Evolutionary conservation across 2,329 filamentous ascomycete genomes (phyloP), one percentile per base, ranked within the genome.

Genomic region (Talaromyces rugulosus): DNA sequence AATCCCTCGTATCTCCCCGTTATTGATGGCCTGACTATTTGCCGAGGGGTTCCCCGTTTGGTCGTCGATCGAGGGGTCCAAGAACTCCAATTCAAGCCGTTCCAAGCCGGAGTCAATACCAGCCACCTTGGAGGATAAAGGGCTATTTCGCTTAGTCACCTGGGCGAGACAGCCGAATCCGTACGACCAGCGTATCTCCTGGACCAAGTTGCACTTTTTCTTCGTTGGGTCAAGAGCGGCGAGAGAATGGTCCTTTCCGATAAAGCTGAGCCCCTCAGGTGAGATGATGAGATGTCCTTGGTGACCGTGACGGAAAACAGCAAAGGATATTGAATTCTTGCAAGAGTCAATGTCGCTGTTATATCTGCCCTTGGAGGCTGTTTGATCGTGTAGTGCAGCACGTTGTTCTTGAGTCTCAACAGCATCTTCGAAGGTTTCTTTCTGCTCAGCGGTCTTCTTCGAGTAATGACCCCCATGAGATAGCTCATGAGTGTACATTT

Each of bases 181-280:
- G n/a, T 61, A 63, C 14, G 63, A 56, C 63, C 63, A 64, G 31
- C 53, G 47, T 34, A 42, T 42, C 30, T 64, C 51, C 27, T 56
- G 62, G 11, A 56, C 42, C 5, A 57, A 51, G 9, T 36, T n/a
- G n/a, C 51, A 31, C 27, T 18, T 61, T 50, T 61, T 56, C 3
- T 28, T 56, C 18, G 28, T 56, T 3, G 50, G 23, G 18, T 54
- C 14, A 3, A 59, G 42, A 59, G 47, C 33, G 16, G 34, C 53
- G 6, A 64, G 16, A 47, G 57, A 52, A n/a, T 59, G 34, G 8
- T 47, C 58, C 7, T 60, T 62, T 33, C 55, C 56, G 27, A 64
- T 53, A 51, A 64, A 64, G 23, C 51, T 50, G 12, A 64, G 40
- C 14, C 61, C 63, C 23, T 58, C 42, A n/a, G 58, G 44, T 14